A percentile compares a stretch with the other conserved stretches of the same genome.
Evolutionary conservation across 2,329 filamentous ascomycete genomes (phyloP).

Genomic region (Neonectria magnoliae): DNA sequence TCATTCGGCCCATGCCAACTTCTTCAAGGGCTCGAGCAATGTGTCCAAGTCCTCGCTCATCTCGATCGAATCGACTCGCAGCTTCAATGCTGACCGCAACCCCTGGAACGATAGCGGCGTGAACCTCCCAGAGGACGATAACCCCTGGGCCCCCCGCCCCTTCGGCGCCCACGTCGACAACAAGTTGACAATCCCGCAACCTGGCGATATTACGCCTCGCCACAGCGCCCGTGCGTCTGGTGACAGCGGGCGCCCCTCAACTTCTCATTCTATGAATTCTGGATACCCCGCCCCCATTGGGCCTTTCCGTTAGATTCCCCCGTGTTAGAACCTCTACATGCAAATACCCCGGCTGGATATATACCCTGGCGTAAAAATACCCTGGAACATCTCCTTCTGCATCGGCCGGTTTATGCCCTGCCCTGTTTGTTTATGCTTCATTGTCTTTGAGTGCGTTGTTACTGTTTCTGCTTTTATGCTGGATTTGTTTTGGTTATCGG

Average conservation of each 20-base stretch:
- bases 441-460: slow-evolving; percentile 35
- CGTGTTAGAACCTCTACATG: slow-evolving; percentile 59
- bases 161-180: slow-evolving; percentile 72
- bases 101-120: slow-evolving; percentile 98
- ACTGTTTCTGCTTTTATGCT: slow-evolving; percentile 35
- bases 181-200: slow-evolving; percentile 72
- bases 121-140: slow-evolving; percentile 90
- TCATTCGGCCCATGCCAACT: slow-evolving; percentile 80
- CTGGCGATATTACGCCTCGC: slow-evolving; percentile 85
- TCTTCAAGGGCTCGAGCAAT: slow-evolving; percentile 93
- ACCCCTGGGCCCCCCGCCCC: slow-evolving; percentile 70
- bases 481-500: slow-evolving; percentile 38
- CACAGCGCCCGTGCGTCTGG: slow-evolving; percentile 86
- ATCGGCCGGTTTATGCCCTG: slow-evolving; percentile 58
- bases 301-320: slow-evolving; percentile 82
- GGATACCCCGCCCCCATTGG: slow-evolving; percentile 94
- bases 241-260: slow-evolving; percentile 91
- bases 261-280: slow-evolving; percentile 94
- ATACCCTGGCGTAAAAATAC: slow-evolving; percentile 73
- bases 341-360: slow-evolving; percentile 73
- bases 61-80: slow-evolving; percentile 94
- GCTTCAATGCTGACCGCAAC: slow-evolving; percentile 89
- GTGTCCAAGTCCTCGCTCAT: slow-evolving; percentile 95
- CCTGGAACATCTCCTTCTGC: slow-evolving; percentile 57
- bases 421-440: slow-evolving; percentile 45